phyloP scores from a whole-genome alignment of 1,284 basidiomycete genomes.

The Cerioporus squamosus region DNA sequence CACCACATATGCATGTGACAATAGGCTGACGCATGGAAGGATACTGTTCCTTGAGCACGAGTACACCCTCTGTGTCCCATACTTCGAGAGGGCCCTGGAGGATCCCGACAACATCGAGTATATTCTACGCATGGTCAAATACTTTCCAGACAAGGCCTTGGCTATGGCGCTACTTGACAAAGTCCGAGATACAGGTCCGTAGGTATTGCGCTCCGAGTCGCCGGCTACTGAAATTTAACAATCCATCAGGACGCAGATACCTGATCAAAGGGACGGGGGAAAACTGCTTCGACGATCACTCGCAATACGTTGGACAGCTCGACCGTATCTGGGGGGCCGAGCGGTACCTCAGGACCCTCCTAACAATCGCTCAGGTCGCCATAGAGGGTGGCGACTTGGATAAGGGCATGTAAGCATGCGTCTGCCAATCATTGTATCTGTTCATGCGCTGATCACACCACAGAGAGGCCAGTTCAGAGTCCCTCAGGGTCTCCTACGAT shows the following conservation, averaged over 20 bases:
- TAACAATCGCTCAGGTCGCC: not conserved
- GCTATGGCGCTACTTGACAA: not conserved
- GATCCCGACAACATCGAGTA: not conserved
- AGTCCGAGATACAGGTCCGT: not conserved
- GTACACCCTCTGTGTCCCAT: not conserved
- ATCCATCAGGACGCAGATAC: not conserved
- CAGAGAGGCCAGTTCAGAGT: slow-evolving; percentile 40
- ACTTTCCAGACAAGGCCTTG: not conserved
- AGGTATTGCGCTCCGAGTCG: too few relatives aligned
- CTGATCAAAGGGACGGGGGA: not conserved
- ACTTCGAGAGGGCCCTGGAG: not conserved
- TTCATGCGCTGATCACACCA: not conserved
- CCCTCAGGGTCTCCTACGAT: slow-evolving; percentile 37
- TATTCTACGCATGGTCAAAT: not conserved
- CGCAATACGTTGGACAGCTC: not conserved
- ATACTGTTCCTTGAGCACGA: not conserved
- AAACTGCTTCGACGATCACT: not conserved
- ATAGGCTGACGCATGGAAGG: not conserved
- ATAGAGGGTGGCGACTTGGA: not conserved
- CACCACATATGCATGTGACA: too few relatives aligned
- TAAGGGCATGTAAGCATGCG: not conserved
- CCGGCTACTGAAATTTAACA: too few relatives aligned
- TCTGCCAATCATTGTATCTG: too few relatives aligned
- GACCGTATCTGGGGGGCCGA: not conserved
- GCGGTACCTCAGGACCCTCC: not conserved